Base-by-base conservation (phyloP, 2,329 filamentous ascomycete genomes). In the Lachnellula arida region DNA sequence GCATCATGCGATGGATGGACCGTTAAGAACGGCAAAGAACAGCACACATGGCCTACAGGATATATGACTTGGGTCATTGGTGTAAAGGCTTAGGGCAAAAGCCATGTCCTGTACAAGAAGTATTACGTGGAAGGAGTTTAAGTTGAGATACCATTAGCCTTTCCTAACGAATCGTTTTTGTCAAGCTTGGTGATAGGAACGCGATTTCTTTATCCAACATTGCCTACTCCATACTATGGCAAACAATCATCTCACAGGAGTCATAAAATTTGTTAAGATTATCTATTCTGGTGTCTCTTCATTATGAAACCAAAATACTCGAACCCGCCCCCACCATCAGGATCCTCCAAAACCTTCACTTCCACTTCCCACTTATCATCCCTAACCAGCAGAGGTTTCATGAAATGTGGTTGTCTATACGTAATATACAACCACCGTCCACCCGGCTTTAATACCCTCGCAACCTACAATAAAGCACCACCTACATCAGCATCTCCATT, bases 391-490 rank as follows among this genome's bases (percentile, higher is more conserved):
- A 81, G 65, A 11, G 76, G 76, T 63, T 68, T 73, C 47, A 82
- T 75, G 58, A 82, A 82, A 64, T 81, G 79, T 11, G 77, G 77
- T 56, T 81, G 80, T 35, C 79, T 69, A 63, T 75, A 83, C 0
- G 80, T 80, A 37, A 82, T 71, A 61, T 77, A 81, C 1, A 82
- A 67, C 61, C 81, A 81, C 2, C 71, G 60, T 3, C 77, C 78
- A 32, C 73, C 71, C 23, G 75, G 67, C 57, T 77, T 78, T 25
- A 82, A 67, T 0, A 79, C 74, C 40, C 79, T 71, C 49, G 71
- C 68, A 39, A 78, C 74, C 75, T 78, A 22, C 22, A 22, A 22
- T 4, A 22, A 22, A 11, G 34, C 34, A 49, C 2, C 50, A 46
- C 40, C 63, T 22, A 22, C n/a, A 40, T 52, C 54, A 51, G 19